Conservation (phyloP, 2,329 filamentous ascomycete genomes). For the Beauveria brongniartii region DNA sequence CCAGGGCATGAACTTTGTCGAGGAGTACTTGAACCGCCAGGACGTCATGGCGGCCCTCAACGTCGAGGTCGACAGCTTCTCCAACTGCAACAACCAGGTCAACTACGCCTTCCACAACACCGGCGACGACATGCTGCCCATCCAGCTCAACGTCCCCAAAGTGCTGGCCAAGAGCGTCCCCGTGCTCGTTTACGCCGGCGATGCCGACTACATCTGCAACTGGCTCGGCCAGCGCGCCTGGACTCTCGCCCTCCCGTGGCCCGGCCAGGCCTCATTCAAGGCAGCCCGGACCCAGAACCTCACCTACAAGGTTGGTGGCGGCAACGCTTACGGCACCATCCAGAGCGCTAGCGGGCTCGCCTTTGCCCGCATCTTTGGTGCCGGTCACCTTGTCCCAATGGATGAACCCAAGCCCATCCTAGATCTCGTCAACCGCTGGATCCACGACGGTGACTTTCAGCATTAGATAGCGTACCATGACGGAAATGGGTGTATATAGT, state of each 20-base stretch:
- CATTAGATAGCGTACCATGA: background rate
- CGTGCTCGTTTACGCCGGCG: conserved; percentile 87
- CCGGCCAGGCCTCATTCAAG: conserved; percentile 74
- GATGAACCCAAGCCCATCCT: conserved; percentile 86
- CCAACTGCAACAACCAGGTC: conserved; percentile 97
- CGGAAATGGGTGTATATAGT: background rate
- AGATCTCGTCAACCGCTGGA: conserved; percentile 93
- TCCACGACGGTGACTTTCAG: conserved; percentile 28
- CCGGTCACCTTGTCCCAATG: conserved; percentile 96
- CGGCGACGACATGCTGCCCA: conserved; percentile 98
- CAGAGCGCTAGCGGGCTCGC: conserved; percentile 91
- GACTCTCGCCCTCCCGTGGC: conserved; percentile 90
- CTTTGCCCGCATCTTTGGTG: conserved; percentile 81
- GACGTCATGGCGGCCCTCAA: conserved; percentile 83
- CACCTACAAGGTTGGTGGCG: conserved; percentile 38
- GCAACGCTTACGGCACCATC: conserved; percentile 59
- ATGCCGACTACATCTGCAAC: conserved; percentile 89
- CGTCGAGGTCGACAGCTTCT: conserved; percentile 79
- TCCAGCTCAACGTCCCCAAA: conserved; percentile 80
- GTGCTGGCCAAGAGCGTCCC: conserved; percentile 78
- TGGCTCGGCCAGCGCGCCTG: conserved; percentile 98
- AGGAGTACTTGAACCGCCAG: conserved; percentile 75
- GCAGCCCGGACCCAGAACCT: conserved; percentile 64
- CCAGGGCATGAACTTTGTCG: conserved; percentile 79
- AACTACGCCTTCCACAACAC: conserved; percentile 97